Evolutionary conservation across 2,329 filamentous ascomycete species (phyloP).

Genomic region (Verticillium albo-atrum): DNA sequence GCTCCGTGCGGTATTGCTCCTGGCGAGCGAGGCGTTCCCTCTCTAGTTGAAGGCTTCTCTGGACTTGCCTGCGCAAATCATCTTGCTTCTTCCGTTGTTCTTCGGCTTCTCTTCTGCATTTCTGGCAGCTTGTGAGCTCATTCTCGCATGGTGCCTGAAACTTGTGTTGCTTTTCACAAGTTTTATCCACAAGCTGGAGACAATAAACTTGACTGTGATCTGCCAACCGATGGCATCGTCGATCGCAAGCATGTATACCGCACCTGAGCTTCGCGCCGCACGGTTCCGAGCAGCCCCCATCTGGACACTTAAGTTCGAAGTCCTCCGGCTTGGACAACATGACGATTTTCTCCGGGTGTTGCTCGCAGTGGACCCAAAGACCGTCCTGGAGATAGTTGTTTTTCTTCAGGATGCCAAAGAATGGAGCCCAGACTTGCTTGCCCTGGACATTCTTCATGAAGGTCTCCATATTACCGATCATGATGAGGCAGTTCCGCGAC

Average conservation of each 20-base stretch:
- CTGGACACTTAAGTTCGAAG: conserved; percentile 59
- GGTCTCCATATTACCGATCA: conserved; percentile 66
- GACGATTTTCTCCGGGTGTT: conserved; percentile 46
- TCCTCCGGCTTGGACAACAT: conserved; percentile 46
- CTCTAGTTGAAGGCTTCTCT: conserved; percentile 48
- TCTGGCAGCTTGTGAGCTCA: conserved; percentile 38
- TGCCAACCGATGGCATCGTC: conserved; percentile 55
- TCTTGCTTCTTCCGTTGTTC: conserved; percentile 34
- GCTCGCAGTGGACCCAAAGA: conserved; percentile 54
- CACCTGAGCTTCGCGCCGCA: conserved; percentile 56
- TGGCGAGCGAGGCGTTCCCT: conserved; percentile 37
- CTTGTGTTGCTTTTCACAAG: conserved; percentile 50
- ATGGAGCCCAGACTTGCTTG: conserved; percentile 48
- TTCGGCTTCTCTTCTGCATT: conserved; percentile 47
- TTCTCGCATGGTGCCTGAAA: conserved; percentile 38
- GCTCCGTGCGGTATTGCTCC: conserved; percentile 34
- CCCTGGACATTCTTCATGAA: conserved; percentile 59
- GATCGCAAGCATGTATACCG: conserved; percentile 52
- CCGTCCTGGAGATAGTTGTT: conserved; percentile 53
- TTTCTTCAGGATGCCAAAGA: conserved; percentile 52
- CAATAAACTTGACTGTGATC: conserved; percentile 51
- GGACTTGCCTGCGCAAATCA: conserved; percentile 34
- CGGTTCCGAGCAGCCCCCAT: conserved; percentile 62
- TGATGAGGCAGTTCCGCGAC: conserved; percentile 60
- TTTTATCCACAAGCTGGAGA: conserved; percentile 27